These are phyloP conservation scores for Apostasia ramifera DNA, from an alignment of 106 monocot genomes.

Conservation along the genomic window DNA sequence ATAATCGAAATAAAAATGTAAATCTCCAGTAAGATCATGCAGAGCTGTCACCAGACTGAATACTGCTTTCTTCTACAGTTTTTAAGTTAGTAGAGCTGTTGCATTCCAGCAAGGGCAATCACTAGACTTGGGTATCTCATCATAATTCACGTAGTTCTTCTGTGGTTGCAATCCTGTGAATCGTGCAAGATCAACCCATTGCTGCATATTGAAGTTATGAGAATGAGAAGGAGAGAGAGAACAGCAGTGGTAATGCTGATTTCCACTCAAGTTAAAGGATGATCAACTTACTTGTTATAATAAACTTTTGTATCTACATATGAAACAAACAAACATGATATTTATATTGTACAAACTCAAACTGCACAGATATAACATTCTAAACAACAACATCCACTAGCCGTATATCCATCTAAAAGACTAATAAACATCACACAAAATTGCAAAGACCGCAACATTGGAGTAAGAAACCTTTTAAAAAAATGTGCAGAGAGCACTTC, in stretches of 20 bases:
- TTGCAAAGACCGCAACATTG: too few species aligned
- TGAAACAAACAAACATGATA: neutral
- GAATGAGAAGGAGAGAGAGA: neutral
- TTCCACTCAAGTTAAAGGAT: neutral
- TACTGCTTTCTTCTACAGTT: slow-evolving; percentile 20
- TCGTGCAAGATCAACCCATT: slow-evolving; percentile 74
- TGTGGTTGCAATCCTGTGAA: slow-evolving; percentile 50
- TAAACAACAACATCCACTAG: too few species aligned
- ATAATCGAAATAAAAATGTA: too few species aligned
- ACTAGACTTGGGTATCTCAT: slow-evolving; percentile 9
- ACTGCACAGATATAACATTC: neutral
- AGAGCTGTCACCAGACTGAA: slow-evolving; percentile 18
- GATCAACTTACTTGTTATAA: neutral
- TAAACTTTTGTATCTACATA: neutral
- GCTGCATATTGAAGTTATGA: slow-evolving; percentile 26
- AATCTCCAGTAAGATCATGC: neutral
- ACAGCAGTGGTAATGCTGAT: too few species aligned
- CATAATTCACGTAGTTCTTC: slow-evolving; percentile 4
- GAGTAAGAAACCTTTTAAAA: too few species aligned
- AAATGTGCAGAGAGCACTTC: too few species aligned
- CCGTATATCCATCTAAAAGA: too few species aligned
- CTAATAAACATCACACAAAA: too few species aligned
- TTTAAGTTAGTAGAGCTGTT: slow-evolving; percentile 12
- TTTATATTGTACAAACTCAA: neutral
- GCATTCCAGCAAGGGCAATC: slow-evolving; percentile 25